A percentile compares a stretch with the other conserved stretches of the same genome.
Evolutionary conservation across 1,139 yeast species (phyloP).

Genomic region (Debaryomyces robertsiae): DNA sequence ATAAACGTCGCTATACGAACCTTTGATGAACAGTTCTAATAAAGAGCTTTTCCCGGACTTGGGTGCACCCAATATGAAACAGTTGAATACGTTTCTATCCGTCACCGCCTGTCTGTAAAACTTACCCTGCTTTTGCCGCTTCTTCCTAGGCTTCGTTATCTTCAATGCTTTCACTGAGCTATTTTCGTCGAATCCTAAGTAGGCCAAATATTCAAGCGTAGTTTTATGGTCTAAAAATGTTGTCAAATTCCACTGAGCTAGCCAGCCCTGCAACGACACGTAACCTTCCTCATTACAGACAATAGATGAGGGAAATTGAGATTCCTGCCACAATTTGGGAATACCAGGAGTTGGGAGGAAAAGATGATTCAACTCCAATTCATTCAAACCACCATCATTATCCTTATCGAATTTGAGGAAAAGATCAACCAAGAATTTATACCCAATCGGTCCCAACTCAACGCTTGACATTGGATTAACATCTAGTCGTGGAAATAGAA

Average conservation of each 20-base stretch:
- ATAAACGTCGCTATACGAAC: conserved; percentile 69
- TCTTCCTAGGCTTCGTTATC: conserved; percentile 78
- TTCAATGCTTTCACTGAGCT: conserved; percentile 63
- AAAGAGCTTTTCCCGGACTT: conserved; percentile 85
- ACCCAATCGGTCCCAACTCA: conserved; percentile 92
- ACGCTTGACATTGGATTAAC: conserved; percentile 80
- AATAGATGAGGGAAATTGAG: conserved; percentile 82
- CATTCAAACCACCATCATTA: conserved; percentile 91
- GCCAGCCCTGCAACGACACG: conserved; percentile 95
- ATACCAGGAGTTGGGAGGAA: conserved; percentile 92
- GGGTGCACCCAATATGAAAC: conserved; percentile 83
- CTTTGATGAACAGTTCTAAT: conserved; percentile 76
- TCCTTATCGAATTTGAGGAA: conserved; percentile 87
- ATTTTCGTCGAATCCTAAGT: conserved; percentile 77
- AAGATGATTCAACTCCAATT: conserved; percentile 62
- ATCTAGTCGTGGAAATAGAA: conserved; percentile 75
- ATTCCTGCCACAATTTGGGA: conserved; percentile 82
- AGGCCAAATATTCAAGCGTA: conserved; percentile 85
- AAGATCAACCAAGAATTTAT: conserved; percentile 84
- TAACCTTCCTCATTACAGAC: conserved; percentile 88
- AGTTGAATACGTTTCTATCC: conserved; percentile 89
- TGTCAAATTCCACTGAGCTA: conserved; percentile 98
- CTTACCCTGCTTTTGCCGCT: conserved; percentile 63
- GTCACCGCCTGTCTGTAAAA: conserved; percentile 67
- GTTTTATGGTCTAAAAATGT: conserved; percentile 82